Evolutionary conservation across 768 basidiomycete species (phyloP).

Genomic region (Termitomyces sp.): DNA sequence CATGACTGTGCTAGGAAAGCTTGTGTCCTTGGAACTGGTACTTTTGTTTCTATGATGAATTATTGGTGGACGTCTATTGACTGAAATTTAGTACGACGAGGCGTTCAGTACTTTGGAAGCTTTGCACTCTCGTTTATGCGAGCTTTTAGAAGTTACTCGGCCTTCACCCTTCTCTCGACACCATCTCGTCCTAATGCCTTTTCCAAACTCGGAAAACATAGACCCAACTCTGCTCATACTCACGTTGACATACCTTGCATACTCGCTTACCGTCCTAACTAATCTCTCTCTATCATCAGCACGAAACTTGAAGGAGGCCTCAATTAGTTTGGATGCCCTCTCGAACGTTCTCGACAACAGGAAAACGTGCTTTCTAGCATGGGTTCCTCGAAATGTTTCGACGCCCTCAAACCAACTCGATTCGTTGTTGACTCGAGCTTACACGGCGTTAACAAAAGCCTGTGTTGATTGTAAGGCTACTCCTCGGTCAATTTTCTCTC

Average conservation of each 20-base stretch:
- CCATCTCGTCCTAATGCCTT: constrained; percentile 39
- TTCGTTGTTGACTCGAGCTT: constrained; percentile 52
- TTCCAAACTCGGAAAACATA: constrained; percentile 23
- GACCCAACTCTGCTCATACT: constrained; percentile 41
- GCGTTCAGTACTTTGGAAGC: constrained; percentile 40
- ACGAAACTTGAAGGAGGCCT: background rate
- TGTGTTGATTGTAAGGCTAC: constrained; percentile 18
- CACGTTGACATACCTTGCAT: constrained; percentile 53
- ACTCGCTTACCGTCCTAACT: constrained; percentile 42
- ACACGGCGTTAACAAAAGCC: constrained; percentile 46
- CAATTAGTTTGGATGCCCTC: constrained; percentile 17
- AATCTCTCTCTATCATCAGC: constrained; percentile 15
- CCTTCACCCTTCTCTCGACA: constrained; percentile 7
- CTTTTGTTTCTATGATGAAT: constrained; percentile 20
- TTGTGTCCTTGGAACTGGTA: constrained; percentile 68
- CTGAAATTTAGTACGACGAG: constrained; percentile 40
- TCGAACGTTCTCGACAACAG: constrained; percentile 21
- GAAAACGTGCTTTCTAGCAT: constrained; percentile 36
- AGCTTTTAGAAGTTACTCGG: constrained; percentile 20
- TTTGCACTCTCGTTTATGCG: constrained; percentile 39
- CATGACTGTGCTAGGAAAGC: constrained; percentile 58
- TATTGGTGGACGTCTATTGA: background rate
- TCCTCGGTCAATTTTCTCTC: constrained; percentile 21
- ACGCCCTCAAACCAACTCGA: constrained; percentile 53
- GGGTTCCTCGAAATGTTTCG: constrained; percentile 40